These are phyloP conservation scores for Paraleonurus japonicus DNA, from an alignment of 257 asterid genomes.

Conservation along the genomic window DNA sequence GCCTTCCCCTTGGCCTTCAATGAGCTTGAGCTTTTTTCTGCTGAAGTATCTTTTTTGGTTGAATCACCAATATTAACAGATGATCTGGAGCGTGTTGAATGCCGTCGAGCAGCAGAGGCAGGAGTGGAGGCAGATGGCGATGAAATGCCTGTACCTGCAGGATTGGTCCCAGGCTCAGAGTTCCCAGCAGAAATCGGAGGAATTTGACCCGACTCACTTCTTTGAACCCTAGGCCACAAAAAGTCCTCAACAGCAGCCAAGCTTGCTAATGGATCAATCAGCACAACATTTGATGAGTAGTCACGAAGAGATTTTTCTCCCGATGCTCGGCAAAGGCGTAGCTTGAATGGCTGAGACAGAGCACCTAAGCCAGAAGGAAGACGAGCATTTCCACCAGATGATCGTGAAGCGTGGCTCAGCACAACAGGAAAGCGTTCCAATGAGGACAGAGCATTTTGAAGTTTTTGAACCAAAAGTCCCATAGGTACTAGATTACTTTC, in stretches of 20 bases:
- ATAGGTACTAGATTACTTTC: slow-evolving; percentile 58
- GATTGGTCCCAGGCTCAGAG: slow-evolving; percentile 57
- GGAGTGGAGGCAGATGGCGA: slow-evolving; percentile 66
- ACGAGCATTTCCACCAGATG: slow-evolving; percentile 73
- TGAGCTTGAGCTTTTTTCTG: slow-evolving; percentile 57
- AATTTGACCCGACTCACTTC: slow-evolving; percentile 73
- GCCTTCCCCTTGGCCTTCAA: slow-evolving; percentile 93
- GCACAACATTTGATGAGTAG: slow-evolving; percentile 90
- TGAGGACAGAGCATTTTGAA: slow-evolving; percentile 90
- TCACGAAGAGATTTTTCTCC: slow-evolving; percentile 98
- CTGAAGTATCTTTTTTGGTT: slow-evolving; percentile 54
- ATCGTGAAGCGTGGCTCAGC: slow-evolving; percentile 77
- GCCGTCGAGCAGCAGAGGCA: slow-evolving; percentile 64
- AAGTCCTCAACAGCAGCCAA: slow-evolving; percentile 94
- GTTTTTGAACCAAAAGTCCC: slow-evolving; percentile 82
- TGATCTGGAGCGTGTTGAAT: slow-evolving; percentile 73
- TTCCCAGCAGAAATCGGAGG: slow-evolving; percentile 58
- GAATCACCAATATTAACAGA: slow-evolving; percentile 59
- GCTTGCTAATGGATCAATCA: slow-evolving; percentile 94
- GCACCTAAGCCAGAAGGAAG: slow-evolving; percentile 95
- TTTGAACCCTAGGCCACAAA: slow-evolving; percentile 87
- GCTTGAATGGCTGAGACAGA: slow-evolving; percentile 85
- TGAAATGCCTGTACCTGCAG: slow-evolving; percentile 46
- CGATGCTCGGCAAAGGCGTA: slow-evolving; percentile 92
- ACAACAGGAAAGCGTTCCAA: slow-evolving; percentile 94